Evolutionary conservation across 345 rosid species (phyloP).

Genomic region (Erysimum cheiranthoides): DNA sequence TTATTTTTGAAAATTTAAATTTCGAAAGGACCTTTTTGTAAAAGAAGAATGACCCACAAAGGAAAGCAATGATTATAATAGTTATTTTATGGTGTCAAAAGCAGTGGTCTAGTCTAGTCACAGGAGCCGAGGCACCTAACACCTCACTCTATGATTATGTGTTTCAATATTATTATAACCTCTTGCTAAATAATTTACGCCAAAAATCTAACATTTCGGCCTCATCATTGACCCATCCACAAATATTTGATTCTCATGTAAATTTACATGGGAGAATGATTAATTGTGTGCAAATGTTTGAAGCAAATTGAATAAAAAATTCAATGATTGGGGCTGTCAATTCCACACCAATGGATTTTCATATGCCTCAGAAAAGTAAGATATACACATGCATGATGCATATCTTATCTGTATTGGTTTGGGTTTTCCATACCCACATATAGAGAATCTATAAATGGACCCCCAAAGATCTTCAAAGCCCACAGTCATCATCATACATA

Average conservation of each 20-base stretch:
- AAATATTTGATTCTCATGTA: conserved; percentile 31
- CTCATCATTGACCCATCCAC: conserved; percentile 45
- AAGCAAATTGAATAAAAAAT: neutral
- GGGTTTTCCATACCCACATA: conserved; percentile 35
- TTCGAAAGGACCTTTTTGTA: conserved; percentile 38
- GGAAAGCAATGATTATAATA: conserved; percentile 38
- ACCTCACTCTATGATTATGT: conserved; percentile 39
- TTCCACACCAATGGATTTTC: conserved; percentile 24
- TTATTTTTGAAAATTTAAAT: conserved; percentile 29
- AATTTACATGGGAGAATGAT: conserved; percentile 41
- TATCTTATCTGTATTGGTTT: conserved; percentile 23
- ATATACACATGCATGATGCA: conserved; percentile 22
- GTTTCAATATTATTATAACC: conserved; percentile 10
- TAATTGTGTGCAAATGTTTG: conserved; percentile 29
- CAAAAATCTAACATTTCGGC: conserved; percentile 42
- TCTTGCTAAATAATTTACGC: conserved; percentile 27
- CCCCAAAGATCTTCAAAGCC: conserved; percentile 43
- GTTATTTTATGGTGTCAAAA: conserved; percentile 35
- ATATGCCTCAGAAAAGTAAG: neutral
- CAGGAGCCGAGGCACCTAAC: conserved; percentile 47
- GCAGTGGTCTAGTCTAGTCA: conserved; percentile 42
- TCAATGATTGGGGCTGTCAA: conserved; percentile 36
- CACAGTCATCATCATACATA: conserved; percentile 33
- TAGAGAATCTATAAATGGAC: conserved; percentile 40
- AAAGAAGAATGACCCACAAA: conserved; percentile 48